Percentiles rank a stretch among this genome's conserved stretches.
phyloP scores from a whole-genome alignment of 1,284 basidiomycete genomes.

The Ganoderma boninense region DNA sequence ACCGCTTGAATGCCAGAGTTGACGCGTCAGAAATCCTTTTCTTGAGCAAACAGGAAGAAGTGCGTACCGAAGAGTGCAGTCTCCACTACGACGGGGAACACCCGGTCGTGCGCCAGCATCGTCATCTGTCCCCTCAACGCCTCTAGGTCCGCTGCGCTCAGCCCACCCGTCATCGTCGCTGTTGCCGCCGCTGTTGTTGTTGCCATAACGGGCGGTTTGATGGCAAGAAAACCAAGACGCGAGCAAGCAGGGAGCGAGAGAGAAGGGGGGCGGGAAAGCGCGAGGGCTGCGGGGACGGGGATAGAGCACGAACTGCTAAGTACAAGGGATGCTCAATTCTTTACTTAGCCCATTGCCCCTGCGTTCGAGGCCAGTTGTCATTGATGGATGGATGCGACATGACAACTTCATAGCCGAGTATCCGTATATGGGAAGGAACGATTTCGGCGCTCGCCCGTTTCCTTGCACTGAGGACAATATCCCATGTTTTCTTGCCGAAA shows the following conservation, averaged over 20 bases:
- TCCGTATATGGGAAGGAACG: no score
- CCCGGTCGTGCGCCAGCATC: conserved; percentile 14
- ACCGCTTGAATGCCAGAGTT: conserved; percentile 4
- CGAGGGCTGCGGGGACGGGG: no score
- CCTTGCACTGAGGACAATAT: conserved; percentile 38
- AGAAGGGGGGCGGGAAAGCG: neutral
- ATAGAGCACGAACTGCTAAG: no score
- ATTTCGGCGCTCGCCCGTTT: no score
- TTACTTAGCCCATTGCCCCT: neutral
- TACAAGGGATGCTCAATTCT: neutral
- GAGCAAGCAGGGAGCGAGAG: neutral
- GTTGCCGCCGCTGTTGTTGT: neutral
- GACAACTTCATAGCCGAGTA: no score
- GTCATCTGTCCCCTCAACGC: conserved; percentile 15
- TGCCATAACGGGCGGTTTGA: neutral
- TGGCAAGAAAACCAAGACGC: neutral
- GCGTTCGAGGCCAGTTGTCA: no score
- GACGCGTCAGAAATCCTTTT: neutral
- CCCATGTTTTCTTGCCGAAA: conserved; percentile 27
- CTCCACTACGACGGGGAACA: conserved; percentile 20
- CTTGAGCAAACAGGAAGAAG: neutral
- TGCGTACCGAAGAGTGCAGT: conserved; percentile 21
- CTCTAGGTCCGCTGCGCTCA: conserved; percentile 3
- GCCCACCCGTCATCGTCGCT: conserved; percentile 4
- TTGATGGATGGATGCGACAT: no score